Base-by-base conservation (phyloP, 805 yeast species). In the Yarrowia yakushimensis region DNA sequence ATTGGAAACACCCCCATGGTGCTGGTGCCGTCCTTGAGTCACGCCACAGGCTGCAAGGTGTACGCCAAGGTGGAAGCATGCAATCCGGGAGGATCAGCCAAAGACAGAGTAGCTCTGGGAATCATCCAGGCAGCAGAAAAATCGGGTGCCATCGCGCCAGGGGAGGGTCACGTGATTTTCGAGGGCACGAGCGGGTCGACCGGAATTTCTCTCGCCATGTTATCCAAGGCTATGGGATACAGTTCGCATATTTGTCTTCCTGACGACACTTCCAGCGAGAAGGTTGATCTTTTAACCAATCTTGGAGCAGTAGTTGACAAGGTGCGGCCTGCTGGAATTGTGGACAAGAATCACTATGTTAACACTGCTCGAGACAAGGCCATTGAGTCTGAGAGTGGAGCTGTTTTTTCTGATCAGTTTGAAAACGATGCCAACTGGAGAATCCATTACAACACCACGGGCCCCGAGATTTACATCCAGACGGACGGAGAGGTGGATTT, bases 141-240 rank as follows among this genome's bases (percentile, higher is more conserved):
- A 5, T 55, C 69, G 48, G 94, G 94, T 0, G 70, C 77, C 6
- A 72, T 92, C 39, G 71, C 76, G 5, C 88, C 89, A 0, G 72
- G 82, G 43, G 74, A 79, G 60, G 90, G 88, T 1, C 94, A 90
- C 69, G 78, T 85, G 13, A 87, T 93, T 1, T 91, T 85, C 72
- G 99, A 93, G 76, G 99, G 99, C 8, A 94, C 99, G 0, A 86
- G 94, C 11, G 99, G 99, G 0, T 91, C 97, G 0, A 93, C 99
- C 0, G 99, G 99, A 2, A 94, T 94, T 12, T 89, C 97, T 1
- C 81, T 93, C 68, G 97, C 97, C 0, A 83, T 91, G 74, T 79
- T 94, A n/a, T 89, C 96, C 66, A 84, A 90, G 67, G 87, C 97
- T 0, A 72, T 88, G 60, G 99, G 99, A 0, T 92, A 92, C 72